Conservation (phyloP, 2,329 filamentous ascomycete genomes). For the Zasmidium citrigriseum region DNA sequence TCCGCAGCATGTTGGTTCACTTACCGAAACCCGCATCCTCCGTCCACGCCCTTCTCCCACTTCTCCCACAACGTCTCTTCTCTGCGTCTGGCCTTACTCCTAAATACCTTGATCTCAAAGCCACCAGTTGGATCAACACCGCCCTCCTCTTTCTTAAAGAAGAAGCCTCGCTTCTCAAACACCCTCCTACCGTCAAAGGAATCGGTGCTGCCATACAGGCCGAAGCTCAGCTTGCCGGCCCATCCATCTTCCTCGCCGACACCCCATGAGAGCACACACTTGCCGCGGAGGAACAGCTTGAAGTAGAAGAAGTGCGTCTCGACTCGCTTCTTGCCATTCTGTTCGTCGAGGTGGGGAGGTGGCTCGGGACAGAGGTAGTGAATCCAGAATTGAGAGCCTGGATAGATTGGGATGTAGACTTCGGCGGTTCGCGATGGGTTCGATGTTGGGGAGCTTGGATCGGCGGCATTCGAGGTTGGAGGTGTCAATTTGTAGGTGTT, state of each 20-base stretch:
- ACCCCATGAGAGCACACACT: constrained; percentile 46
- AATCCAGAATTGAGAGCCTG: constrained; percentile 43
- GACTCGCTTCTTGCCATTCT: neutral
- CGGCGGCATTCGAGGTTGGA: neutral
- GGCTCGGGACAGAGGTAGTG: constrained; percentile 36
- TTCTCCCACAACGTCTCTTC: constrained; percentile 31
- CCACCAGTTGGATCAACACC: constrained; percentile 24
- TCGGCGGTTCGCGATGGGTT: neutral
- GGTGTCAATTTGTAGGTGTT: constrained; percentile 4
- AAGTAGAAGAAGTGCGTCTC: constrained; percentile 42
- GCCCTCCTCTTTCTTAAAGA: constrained; percentile 34
- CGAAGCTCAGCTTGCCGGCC: constrained; percentile 49
- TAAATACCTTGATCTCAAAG: constrained; percentile 46
- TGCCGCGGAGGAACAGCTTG: constrained; percentile 46
- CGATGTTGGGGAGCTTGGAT: neutral
- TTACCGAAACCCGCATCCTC: constrained; percentile 7
- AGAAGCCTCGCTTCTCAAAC: constrained; percentile 45
- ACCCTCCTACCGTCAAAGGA: constrained; percentile 31
- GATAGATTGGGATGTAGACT: constrained; percentile 23
- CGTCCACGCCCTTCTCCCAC: constrained; percentile 6
- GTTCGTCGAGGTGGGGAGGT: constrained; percentile 10
- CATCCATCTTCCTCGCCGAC: constrained; percentile 44
- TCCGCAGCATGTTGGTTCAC: neutral
- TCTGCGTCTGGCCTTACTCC: constrained; percentile 43
- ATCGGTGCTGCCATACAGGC: constrained; percentile 40